phyloP scores from a whole-genome alignment of 169 alveolate species.

The Plasmodium coatneyi region DNA sequence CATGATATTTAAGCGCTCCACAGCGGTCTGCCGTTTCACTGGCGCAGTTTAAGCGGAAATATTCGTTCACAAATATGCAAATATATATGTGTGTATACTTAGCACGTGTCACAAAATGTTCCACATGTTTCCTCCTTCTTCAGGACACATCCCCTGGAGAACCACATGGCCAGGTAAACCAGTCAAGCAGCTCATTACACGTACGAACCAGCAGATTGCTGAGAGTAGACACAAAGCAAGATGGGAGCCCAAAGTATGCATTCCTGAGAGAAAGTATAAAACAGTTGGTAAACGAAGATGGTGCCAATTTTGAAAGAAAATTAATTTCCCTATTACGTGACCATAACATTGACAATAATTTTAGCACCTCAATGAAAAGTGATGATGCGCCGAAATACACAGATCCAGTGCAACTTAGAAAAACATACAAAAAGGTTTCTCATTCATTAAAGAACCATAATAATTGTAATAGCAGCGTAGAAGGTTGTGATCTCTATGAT shows the following conservation, averaged over 20 bases:
- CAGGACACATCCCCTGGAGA: neutral
- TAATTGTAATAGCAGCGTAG: neutral
- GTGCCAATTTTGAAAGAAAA: neutral
- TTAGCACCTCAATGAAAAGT: neutral
- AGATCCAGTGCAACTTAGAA: neutral
- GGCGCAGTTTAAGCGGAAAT: neutral
- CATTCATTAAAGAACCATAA: neutral
- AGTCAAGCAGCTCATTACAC: neutral
- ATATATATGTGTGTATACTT: neutral
- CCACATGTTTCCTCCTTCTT: neutral
- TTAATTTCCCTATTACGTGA: neutral
- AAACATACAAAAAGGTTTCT: neutral
- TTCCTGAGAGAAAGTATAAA: neutral
- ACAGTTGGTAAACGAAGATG: neutral
- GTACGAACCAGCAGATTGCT: neutral
- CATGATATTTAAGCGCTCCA: neutral
- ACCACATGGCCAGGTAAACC: neutral
- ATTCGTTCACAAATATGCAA: neutral
- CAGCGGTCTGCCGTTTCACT: neutral
- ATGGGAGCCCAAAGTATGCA: neutral
- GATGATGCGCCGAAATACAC: neutral
- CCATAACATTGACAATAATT: neutral
- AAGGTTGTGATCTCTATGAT: neutral
- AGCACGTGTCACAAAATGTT: neutral
- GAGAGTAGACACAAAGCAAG: neutral